phyloP scores from a whole-genome alignment of 306 rosid genomes.

The Vachellia pachyceras region DNA sequence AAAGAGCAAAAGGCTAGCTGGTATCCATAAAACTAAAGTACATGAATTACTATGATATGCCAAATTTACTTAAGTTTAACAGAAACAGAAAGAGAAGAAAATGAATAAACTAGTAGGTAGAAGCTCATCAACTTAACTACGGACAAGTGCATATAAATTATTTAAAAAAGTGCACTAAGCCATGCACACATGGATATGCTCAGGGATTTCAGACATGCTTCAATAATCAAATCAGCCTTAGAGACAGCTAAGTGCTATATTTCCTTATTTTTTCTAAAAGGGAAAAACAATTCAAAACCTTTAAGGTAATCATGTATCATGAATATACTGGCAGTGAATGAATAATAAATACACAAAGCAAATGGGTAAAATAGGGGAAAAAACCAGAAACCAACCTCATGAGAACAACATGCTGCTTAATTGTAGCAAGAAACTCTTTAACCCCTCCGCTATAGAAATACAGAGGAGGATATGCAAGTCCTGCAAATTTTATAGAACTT shows the following conservation, averaged over 20 bases:
- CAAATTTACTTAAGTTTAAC: not conserved
- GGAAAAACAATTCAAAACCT: not conserved
- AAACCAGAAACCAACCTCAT: slow-evolving; percentile 67
- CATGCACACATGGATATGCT: not conserved
- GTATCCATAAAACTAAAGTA: slow-evolving; percentile 1
- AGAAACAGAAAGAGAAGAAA: not conserved
- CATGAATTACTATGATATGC: not conserved
- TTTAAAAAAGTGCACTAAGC: not conserved
- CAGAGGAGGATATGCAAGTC: slow-evolving; percentile 92
- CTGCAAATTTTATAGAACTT: slow-evolving; percentile 48
- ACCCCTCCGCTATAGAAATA: slow-evolving; percentile 99
- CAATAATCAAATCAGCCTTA: not conserved
- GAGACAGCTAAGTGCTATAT: not conserved
- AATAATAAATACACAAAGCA: not conserved
- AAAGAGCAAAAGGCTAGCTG: slow-evolving; percentile 2
- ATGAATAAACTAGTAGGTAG: slow-evolving; percentile 6
- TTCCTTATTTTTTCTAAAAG: not conserved
- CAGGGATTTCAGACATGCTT: not conserved
- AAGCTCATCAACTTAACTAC: not conserved
- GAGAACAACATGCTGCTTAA: slow-evolving; percentile 89
- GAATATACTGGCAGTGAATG: slow-evolving; percentile 14
- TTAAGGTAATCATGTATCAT: slow-evolving; percentile 5
- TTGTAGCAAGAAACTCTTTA: slow-evolving; percentile 93
- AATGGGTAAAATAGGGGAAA: not conserved
- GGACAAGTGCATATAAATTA: not conserved